Base-by-base conservation (phyloP, 1,139 yeast species). In the Candida dubliniensis region DNA sequence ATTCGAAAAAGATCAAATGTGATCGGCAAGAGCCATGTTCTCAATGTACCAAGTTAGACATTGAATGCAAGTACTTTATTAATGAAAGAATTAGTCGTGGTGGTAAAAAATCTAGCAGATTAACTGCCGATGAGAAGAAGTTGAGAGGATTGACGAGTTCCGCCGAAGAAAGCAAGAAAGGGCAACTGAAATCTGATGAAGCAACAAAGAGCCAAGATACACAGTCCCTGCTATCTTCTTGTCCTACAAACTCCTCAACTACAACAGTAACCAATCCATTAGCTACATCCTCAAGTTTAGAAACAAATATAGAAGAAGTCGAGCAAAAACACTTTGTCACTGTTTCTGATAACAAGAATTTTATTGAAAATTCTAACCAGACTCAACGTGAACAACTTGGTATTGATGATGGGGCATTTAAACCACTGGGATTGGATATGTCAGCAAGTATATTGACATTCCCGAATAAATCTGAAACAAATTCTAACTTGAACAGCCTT, bases 1-100 rank as follows among this genome's bases (percentile, higher is more conserved):
- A 81, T 57, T 78, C 81, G 44, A 71, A 82, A 46, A 81, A 81
- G 59, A 79, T 80, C 52, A 79, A 79, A 55, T 81, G 86, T 54
- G 73, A 81, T 2, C 63, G 85, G 46, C 75, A 66, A 11, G 68
- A 62, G 25, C 77, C 77, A 8, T 81, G 86, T 54, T 63, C 63
- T 45, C 78, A 76, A 57, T 81, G 86, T 58, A 60, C 71, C 51
- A 71, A 69, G 46, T 47, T 68, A 18, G 69, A 68, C 2, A 51
- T 69, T 25, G 68, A 67, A 33, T 81, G 86, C 60, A 72, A 72
- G 50, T 81, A 80, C 56, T 81, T 79, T 50, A 72, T 75, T 43
- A 81, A 81, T 55, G 82, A 79, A 52, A 61, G 84, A 41, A 62
- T 71, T 11, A 74, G 80, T 36, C 61, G 81, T 47, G 81, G 82